Conservation (phyloP, 805 yeast genomes). For the Saturnispora sekii region DNA sequence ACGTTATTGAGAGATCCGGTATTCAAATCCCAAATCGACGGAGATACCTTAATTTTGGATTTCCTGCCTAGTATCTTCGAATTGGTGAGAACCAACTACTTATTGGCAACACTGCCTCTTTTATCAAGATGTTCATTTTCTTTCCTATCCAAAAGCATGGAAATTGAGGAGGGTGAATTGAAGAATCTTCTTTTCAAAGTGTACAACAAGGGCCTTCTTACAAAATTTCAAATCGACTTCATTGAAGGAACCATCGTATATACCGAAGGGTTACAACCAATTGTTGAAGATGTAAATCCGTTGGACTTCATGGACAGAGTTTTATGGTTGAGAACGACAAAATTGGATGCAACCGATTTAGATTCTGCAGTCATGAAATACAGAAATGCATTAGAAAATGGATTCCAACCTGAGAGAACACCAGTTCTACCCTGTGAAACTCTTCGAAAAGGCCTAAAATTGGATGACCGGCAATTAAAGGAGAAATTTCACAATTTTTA, state of each 20-base stretch:
- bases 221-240: conserved; percentile 20
- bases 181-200: conserved; percentile 20
- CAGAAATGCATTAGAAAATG: background rate
- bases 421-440: background rate
- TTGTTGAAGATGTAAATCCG: background rate
- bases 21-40: conserved; percentile 6
- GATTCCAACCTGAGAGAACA: background rate
- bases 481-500: background rate
- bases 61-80: conserved; percentile 21
- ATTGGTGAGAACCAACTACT: conserved; percentile 18
- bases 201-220: conserved; percentile 19
- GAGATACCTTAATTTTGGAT: conserved; percentile 14
- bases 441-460: background rate
- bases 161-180: conserved; percentile 14
- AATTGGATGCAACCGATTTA: background rate
- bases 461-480: background rate
- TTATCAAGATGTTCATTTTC: conserved; percentile 19
- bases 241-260: conserved; percentile 14
- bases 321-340: background rate
- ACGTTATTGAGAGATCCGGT: conserved; percentile 10
- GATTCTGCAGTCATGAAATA: background rate
- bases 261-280: background rate
- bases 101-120: conserved; percentile 15
- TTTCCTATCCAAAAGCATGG: conserved; percentile 15
- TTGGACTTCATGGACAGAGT: conserved; percentile 1